phyloP scores from a whole-genome alignment of 1,284 basidiomycete species.

The Microbotryum lychnidis-dioicae region DNA sequence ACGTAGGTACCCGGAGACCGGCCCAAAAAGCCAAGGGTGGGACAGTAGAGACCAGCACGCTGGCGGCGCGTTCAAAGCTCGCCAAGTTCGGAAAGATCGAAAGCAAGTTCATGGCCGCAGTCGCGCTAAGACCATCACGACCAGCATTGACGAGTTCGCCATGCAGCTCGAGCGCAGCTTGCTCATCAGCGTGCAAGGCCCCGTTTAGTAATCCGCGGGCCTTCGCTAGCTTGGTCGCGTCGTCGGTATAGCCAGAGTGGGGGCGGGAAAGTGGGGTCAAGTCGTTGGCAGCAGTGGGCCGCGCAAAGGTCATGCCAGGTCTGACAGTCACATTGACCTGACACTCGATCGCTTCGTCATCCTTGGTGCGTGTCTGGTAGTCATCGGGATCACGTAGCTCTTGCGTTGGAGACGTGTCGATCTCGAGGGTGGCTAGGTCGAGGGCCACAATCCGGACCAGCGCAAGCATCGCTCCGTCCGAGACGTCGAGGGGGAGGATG shows the following conservation, averaged over 20 bases:
- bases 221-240: not conserved
- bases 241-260: not conserved
- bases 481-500: constrained; percentile 61
- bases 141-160: no score
- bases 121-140: no score
- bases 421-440: constrained; percentile 46
- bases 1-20: constrained; percentile 52
- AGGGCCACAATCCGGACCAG: constrained; percentile 62
- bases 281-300: constrained; percentile 6
- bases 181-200: constrained; percentile 39
- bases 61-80: not conserved
- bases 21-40: constrained; percentile 58
- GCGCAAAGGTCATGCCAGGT: no score
- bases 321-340: constrained; percentile 17
- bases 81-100: no score
- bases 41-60: constrained; percentile 44
- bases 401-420: constrained; percentile 54
- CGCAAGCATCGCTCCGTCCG: constrained; percentile 64
- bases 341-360: constrained; percentile 44
- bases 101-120: no score
- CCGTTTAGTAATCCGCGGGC: constrained; percentile 16
- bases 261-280: constrained; percentile 14
- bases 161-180: not conserved
- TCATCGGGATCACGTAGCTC: constrained; percentile 39
- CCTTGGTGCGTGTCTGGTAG: constrained; percentile 54